Percentiles rank a stretch among this genome's conserved stretches.
Evolutionary conservation across 805 yeast species (phyloP).

Genomic region (Myxozyma nipponensis): DNA sequence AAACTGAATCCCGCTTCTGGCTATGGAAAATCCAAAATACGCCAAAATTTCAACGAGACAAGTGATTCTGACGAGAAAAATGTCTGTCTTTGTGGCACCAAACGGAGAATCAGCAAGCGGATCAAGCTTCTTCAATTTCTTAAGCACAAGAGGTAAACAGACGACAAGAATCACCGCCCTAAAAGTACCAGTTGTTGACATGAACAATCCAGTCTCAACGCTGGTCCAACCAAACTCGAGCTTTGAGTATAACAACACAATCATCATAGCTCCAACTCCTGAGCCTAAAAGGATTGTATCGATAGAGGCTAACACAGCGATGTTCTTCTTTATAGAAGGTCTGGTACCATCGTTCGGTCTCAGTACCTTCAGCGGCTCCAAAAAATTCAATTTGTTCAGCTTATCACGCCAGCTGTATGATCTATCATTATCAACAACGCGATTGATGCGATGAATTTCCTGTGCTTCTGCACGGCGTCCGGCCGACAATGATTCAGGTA

Average conservation of each 20-base stretch:
- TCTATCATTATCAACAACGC: constrained; percentile 5
- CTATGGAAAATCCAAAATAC: not conserved
- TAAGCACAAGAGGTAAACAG: constrained; percentile 28
- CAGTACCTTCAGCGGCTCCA: constrained; percentile 31
- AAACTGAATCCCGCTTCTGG: constrained; percentile 12
- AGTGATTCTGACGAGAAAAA: constrained; percentile 15
- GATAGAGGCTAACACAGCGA: constrained; percentile 13
- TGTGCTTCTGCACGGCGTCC: constrained; percentile 19
- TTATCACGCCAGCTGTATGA: constrained; percentile 2
- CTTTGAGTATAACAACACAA: constrained; percentile 32
- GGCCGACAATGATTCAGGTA: constrained; percentile 26
- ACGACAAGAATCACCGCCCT: constrained; percentile 31
- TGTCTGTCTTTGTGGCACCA: constrained; percentile 21
- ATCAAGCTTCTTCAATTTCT: constrained; percentile 13
- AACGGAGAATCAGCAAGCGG: constrained; percentile 1
- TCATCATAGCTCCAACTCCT: constrained; percentile 24
- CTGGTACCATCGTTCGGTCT: constrained; percentile 13
- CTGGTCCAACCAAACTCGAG: constrained; percentile 35
- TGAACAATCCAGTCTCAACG: constrained; percentile 35
- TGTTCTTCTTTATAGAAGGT: constrained; percentile 11
- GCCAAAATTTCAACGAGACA: constrained; percentile 11
- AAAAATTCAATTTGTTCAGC: constrained; percentile 17
- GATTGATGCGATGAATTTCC: constrained; percentile 12
- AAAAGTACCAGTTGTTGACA: constrained; percentile 31
- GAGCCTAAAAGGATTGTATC: constrained; percentile 25